These are phyloP conservation scores for Dendrobium huoshanense DNA, from an alignment of 106 monocot genomes.

Conservation along the genomic window DNA sequence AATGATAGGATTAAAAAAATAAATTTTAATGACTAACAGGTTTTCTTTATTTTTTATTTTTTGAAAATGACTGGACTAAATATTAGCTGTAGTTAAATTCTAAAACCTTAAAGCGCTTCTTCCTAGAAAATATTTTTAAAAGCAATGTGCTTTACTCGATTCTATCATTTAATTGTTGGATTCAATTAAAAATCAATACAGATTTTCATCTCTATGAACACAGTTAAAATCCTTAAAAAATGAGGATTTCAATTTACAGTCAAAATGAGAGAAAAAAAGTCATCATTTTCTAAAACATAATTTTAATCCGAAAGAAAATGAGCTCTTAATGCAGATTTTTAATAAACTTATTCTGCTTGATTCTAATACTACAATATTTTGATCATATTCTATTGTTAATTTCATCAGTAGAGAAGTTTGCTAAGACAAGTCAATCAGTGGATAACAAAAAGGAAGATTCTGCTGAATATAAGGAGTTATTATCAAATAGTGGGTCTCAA, in stretches of 20 bases:
- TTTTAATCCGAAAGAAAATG: no score
- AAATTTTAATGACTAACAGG: not conserved
- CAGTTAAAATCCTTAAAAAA: not conserved
- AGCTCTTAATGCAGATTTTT: no score
- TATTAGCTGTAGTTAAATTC: not conserved
- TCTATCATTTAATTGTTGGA: not conserved
- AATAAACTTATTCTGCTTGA: no score
- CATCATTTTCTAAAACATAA: no score
- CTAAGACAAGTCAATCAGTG: not conserved
- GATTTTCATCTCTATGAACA: not conserved
- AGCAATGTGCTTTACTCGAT: not conserved
- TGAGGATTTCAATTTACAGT: no score
- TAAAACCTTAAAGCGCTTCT: not conserved
- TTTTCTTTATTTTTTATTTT: not conserved
- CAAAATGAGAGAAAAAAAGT: no score
- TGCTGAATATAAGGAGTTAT: conserved; percentile 5
- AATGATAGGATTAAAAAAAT: not conserved
- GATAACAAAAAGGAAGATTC: conserved; percentile 13
- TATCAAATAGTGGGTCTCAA: conserved; percentile 12
- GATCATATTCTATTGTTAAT: not conserved
- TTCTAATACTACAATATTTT: not conserved
- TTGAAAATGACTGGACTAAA: not conserved
- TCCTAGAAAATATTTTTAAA: not conserved
- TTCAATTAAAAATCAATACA: not conserved
- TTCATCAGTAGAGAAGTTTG: not conserved